Percentiles rank a stretch among this genome's conserved stretches.
These are phyloP conservation scores for Beta vulgaris DNA, from an alignment of 148 eudicot species.

Conservation along the genomic window DNA sequence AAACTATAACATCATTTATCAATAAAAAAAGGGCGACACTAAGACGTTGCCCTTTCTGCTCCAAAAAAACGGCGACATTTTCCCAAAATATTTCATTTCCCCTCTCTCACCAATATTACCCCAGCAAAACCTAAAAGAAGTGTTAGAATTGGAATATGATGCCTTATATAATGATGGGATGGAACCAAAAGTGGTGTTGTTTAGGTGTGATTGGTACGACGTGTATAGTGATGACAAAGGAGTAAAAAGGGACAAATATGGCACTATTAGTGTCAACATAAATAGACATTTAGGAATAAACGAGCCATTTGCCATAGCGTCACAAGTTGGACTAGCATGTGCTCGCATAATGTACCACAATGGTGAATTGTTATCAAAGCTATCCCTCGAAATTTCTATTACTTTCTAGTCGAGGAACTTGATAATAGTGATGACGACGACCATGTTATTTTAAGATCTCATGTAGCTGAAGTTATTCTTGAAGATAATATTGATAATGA, in stretches of 20 bases:
- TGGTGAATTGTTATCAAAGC: background rate
- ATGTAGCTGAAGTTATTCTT: no score
- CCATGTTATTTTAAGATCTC: no score
- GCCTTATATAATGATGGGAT: background rate
- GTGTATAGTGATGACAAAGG: background rate
- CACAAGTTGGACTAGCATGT: background rate
- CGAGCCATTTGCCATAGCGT: conserved; percentile 1
- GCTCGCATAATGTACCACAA: background rate
- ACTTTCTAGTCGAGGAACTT: background rate
- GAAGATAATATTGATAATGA: no score
- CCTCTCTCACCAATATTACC: no score
- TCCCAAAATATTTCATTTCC: no score
- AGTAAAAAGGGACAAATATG: background rate
- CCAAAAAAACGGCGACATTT: no score
- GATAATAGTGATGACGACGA: background rate
- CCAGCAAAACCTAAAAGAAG: no score
- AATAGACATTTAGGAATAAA: background rate
- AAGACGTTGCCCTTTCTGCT: no score
- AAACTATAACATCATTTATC: no score
- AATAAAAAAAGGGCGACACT: no score
- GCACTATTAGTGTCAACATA: background rate
- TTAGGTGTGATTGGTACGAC: conserved; percentile 4
- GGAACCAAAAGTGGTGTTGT: conserved; percentile 8
- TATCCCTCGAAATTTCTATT: background rate
- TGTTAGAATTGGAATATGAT: background rate